A percentile compares a stretch with the other conserved stretches of the same genome.
phyloP scores from a whole-genome alignment of 2,329 filamentous ascomycete genomes.

The Curvularia eragrostidis region DNA sequence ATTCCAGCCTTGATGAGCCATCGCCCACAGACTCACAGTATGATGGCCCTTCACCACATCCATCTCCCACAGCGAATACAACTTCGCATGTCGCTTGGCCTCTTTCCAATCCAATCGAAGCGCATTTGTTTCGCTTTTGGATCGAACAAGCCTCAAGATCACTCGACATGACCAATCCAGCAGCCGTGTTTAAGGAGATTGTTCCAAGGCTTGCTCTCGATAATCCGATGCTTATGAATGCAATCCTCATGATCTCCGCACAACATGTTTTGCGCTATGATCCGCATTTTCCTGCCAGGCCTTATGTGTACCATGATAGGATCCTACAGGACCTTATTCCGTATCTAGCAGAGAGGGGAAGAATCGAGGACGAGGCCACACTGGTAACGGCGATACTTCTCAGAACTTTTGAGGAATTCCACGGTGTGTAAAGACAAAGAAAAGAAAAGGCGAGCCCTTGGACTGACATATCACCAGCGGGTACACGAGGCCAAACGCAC shows the following conservation, averaged over 20 bases:
- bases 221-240: constrained; percentile 51
- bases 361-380: constrained; percentile 27
- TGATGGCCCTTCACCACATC: constrained; percentile 5
- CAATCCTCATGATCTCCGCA: constrained; percentile 50
- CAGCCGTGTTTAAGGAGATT: constrained; percentile 17
- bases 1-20: constrained; percentile 21
- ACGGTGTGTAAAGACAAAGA: constrained; percentile 17
- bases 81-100: constrained; percentile 10
- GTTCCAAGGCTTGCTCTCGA: constrained; percentile 32
- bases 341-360: constrained; percentile 22
- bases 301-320: constrained; percentile 28
- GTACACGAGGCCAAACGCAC: constrained; percentile 23
- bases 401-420: constrained; percentile 26
- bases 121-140: constrained; percentile 26
- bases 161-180: constrained; percentile 24
- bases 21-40: constrained; percentile 7
- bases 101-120: constrained; percentile 19
- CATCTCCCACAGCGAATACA: not conserved
- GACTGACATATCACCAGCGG: constrained; percentile 23
- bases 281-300: constrained; percentile 19
- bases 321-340: constrained; percentile 25
- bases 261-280: constrained; percentile 45
- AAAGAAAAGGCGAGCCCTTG: not conserved
- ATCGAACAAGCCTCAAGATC: constrained; percentile 19
- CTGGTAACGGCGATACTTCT: constrained; percentile 28